Evolutionary conservation across 2,329 filamentous ascomycete genomes (phyloP).

Genomic region (Neofusicoccum laricinum): DNA sequence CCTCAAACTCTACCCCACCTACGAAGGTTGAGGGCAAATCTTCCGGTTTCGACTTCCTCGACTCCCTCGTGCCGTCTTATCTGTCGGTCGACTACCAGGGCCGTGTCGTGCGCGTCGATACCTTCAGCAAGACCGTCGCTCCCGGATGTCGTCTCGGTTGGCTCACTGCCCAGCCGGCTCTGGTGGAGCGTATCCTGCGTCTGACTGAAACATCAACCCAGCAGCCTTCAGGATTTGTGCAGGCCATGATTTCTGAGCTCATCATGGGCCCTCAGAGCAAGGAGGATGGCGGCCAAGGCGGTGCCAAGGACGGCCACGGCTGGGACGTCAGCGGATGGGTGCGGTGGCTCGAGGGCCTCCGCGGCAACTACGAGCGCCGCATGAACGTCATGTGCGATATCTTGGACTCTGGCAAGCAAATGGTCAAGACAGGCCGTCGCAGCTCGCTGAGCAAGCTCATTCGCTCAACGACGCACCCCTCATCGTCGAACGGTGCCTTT

Average conservation of each 20-base stretch:
- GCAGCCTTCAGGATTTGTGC: slow-evolving; percentile 86
- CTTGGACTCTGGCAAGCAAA: slow-evolving; percentile 65
- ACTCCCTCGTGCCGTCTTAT: slow-evolving; percentile 80
- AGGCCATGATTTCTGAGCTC: slow-evolving; percentile 74
- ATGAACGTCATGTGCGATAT: slow-evolving; percentile 76
- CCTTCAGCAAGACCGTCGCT: slow-evolving; percentile 89
- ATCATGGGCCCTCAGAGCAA: slow-evolving; percentile 68
- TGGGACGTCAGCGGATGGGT: slow-evolving; percentile 88
- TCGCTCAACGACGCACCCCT: slow-evolving; percentile 36
- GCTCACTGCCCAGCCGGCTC: slow-evolving; percentile 78
- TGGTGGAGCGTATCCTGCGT: slow-evolving; percentile 70
- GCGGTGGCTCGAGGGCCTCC: slow-evolving; percentile 81
- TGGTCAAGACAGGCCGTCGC: slow-evolving; percentile 60
- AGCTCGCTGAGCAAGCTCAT: slow-evolving; percentile 26
- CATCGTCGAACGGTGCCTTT: slow-evolving; percentile 13
- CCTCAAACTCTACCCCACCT: slow-evolving; percentile 31
- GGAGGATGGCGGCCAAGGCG: slow-evolving; percentile 44
- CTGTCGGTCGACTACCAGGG: slow-evolving; percentile 79
- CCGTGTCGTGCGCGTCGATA: slow-evolving; percentile 84
- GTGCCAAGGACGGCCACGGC: slow-evolving; percentile 53
- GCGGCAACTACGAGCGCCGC: slow-evolving; percentile 78
- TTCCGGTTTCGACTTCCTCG: slow-evolving; percentile 73
- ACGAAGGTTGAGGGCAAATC: slow-evolving; percentile 41
- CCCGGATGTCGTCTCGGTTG: slow-evolving; percentile 88
- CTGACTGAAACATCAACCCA: slow-evolving; percentile 77